These are phyloP conservation scores for Lepidium sativum DNA, from an alignment of 345 rosid species.

Conservation along the genomic window DNA sequence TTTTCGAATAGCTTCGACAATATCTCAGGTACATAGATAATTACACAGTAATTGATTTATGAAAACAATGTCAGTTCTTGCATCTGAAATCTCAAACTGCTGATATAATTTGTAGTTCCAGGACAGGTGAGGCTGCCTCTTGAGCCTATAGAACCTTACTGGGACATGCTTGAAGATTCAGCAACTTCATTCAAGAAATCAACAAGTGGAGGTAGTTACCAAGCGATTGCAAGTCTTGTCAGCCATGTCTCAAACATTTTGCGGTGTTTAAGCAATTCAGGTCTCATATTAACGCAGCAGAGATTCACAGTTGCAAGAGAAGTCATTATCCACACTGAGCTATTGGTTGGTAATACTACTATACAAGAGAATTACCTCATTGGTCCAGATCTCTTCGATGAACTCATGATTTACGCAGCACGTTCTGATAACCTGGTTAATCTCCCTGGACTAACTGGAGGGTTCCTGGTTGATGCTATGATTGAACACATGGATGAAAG, in stretches of 20 bases:
- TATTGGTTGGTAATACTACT: conserved; percentile 35
- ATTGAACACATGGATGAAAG: conserved; percentile 61
- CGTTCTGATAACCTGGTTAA: conserved; percentile 19
- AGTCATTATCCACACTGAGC: conserved; percentile 53
- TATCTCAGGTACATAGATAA: conserved; percentile 40
- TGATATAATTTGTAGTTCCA: conserved; percentile 12
- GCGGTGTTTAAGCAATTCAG: conserved; percentile 36
- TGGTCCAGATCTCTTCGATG: conserved; percentile 39
- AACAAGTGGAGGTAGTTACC: conserved; percentile 11
- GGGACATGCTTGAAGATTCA: conserved; percentile 45
- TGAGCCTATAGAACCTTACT: conserved; percentile 14
- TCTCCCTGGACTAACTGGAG: conserved; percentile 37
- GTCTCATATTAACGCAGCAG: conserved; percentile 39
- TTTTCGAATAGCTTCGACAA: conserved; percentile 71
- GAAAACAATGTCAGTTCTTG: not conserved
- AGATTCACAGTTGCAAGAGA: conserved; percentile 46
- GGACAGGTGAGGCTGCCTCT: conserved; percentile 19
- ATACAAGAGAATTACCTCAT: conserved; percentile 33
- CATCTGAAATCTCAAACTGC: not conserved
- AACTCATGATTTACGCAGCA: conserved; percentile 42
- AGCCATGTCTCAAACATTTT: conserved; percentile 40
- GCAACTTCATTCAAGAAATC: conserved; percentile 35
- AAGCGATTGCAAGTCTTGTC: conserved; percentile 31
- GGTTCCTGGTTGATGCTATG: conserved; percentile 57
- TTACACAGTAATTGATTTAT: not conserved